These are phyloP conservation scores for Plenodomus tracheiphilus DNA, from an alignment of 2,329 filamentous ascomycete species.

Conservation along the genomic window DNA sequence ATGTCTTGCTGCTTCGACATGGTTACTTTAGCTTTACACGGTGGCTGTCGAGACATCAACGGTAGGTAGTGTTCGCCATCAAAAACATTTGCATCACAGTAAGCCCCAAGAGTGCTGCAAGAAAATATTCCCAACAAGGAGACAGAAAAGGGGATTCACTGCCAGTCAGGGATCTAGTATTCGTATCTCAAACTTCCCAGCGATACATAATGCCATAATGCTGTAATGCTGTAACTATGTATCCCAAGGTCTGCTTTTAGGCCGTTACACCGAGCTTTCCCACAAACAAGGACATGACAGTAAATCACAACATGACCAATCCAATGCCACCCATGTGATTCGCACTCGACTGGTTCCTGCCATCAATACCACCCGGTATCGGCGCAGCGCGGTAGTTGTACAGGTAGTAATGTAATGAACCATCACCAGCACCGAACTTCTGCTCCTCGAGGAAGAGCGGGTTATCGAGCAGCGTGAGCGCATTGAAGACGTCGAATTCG, in stretches of 20 bases:
- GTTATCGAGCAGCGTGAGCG: slow-evolving; percentile 91
- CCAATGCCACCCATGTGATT: slow-evolving; percentile 83
- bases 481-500: slow-evolving; percentile 96
- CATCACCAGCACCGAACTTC: slow-evolving; percentile 93
- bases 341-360: slow-evolving; percentile 75
- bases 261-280: background rate
- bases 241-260: background rate
- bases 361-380: slow-evolving; percentile 84
- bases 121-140: too few species aligned
- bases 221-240: background rate
- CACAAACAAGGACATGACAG: background rate
- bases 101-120: too few species aligned
- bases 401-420: slow-evolving; percentile 93
- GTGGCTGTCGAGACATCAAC: too few species aligned
- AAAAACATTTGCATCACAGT: too few species aligned
- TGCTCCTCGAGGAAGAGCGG: slow-evolving; percentile 89
- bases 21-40: too few species aligned
- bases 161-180: background rate
- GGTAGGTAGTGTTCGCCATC: too few species aligned
- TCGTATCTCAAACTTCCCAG: background rate
- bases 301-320: slow-evolving; percentile 72
- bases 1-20: background rate
- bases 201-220: background rate
- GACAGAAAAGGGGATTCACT: too few species aligned
- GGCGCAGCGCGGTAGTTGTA: slow-evolving; percentile 93